These are phyloP conservation scores for Medicago lupulina DNA, from an alignment of 306 rosid genomes.

Conservation along the genomic window DNA sequence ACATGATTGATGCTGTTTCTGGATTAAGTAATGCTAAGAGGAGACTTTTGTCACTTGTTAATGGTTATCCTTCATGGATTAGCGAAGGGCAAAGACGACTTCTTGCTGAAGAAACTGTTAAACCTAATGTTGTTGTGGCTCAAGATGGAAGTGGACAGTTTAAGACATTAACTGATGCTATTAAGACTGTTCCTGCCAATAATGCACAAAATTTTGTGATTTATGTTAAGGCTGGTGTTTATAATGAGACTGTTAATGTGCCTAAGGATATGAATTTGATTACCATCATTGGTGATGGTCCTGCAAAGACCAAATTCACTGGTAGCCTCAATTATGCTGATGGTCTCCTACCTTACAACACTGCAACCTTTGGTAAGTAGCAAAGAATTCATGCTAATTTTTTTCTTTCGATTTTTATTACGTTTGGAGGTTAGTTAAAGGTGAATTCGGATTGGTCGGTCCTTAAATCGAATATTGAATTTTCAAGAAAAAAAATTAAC, in stretches of 20 bases:
- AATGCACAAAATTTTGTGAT: conserved; percentile 62
- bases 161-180: conserved; percentile 62
- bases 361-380: conserved; percentile 70
- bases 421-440: background rate
- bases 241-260: conserved; percentile 50
- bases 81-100: conserved; percentile 42
- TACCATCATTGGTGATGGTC: conserved; percentile 77
- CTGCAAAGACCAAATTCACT: conserved; percentile 64
- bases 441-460: background rate
- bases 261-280: conserved; percentile 48
- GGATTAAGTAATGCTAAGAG: conserved; percentile 28
- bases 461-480: no score
- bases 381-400: background rate
- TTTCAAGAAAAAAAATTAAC: no score
- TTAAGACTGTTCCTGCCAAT: conserved; percentile 54
- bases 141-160: conserved; percentile 70
- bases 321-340: conserved; percentile 51
- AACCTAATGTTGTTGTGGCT: conserved; percentile 66
- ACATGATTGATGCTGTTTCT: conserved; percentile 51
- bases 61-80: conserved; percentile 57
- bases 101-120: background rate
- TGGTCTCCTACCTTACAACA: conserved; percentile 55
- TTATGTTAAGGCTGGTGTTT: conserved; percentile 70
- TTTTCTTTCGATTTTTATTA: background rate
- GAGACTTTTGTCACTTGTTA: conserved; percentile 31